phyloP scores from a whole-genome alignment of 2,329 filamentous ascomycete species.

The Lizonia empirigonia region DNA sequence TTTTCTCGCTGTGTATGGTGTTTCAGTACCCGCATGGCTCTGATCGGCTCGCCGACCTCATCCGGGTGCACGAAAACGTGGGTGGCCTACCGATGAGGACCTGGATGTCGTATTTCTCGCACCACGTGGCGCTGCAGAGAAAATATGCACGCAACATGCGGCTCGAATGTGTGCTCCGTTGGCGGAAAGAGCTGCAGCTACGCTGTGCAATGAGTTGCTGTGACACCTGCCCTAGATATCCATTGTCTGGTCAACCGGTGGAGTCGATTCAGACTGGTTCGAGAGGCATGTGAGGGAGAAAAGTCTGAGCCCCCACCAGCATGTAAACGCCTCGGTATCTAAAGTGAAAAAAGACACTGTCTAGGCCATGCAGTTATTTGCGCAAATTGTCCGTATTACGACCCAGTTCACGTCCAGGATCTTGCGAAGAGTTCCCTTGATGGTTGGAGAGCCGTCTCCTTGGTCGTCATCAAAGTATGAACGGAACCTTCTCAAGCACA shows the following conservation, averaged over 20 bases:
- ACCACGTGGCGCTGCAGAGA: constrained; percentile 7
- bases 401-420: too few relatives aligned
- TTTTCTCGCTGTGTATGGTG: neutral
- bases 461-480: too few relatives aligned
- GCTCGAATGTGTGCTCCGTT: neutral
- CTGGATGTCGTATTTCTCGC: neutral
- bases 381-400: too few relatives aligned
- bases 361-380: too few relatives aligned
- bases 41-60: neutral
- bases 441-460: too few relatives aligned
- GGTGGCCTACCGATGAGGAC: neutral
- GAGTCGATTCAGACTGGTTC: too few relatives aligned
- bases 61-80: constrained; percentile 5
- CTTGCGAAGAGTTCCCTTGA: too few relatives aligned
- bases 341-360: too few relatives aligned
- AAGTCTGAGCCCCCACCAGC: too few relatives aligned
- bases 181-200: neutral
- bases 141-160: constrained; percentile 11
- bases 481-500: too few relatives aligned
- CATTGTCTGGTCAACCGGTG: neutral
- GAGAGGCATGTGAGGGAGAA: too few relatives aligned
- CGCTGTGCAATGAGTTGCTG: neutral
- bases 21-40: neutral
- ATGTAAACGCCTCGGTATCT: too few relatives aligned
- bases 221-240: constrained; percentile 1